Base-by-base conservation (phyloP, 257 asterid genomes). In the Coffea eugenioides region DNA sequence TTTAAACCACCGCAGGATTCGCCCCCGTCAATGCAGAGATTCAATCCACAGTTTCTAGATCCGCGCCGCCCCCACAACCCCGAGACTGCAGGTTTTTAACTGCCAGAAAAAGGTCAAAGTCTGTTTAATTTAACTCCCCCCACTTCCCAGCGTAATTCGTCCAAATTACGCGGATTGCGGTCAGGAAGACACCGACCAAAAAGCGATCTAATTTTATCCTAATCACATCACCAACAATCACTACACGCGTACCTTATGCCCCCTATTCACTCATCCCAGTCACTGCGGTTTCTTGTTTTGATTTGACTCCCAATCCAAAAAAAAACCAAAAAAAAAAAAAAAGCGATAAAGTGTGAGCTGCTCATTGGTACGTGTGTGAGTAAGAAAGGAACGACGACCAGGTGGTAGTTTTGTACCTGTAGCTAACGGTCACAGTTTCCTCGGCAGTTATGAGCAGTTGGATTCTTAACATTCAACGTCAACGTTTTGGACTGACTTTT, bases 341-440 rank as follows among this genome's bases (percentile, higher is more conserved):
- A 64, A 31, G 52, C 31, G 46, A 8, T 3, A 18, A n/a, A 39
- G 11, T 31, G 79, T 52, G 39, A 43, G 76, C 70, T 65, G 57
- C 69, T 27, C 0, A 73, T 73, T 79, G 83, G 69, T 73, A 45
- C 72, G 41, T 61, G 82, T 71, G 70, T 20, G 13, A 4, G 18
- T 0, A 39, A 39, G 43, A 39, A 39, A 39, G 43, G 43, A 39
- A 39, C 7, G 15, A n/a, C 9, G 1, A 31, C 21, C 5, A 20
- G 13, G 43, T 10, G 57, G 16, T n/a, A 3, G 51, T 3, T 1
- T 48, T 71, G 59, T 69, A 6, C 46, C 16, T 48, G 36, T 51
- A 62, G 69, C 79, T 39, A 73, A 80, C 79, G 49, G 83, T 73
- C 61, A 65, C 79, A 34, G 74, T 65, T 65, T 21, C 74, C 8